These are phyloP conservation scores for Lichtheimia ramosa DNA, from an alignment of 371 early-diverging fungal species.

Conservation along the genomic window DNA sequence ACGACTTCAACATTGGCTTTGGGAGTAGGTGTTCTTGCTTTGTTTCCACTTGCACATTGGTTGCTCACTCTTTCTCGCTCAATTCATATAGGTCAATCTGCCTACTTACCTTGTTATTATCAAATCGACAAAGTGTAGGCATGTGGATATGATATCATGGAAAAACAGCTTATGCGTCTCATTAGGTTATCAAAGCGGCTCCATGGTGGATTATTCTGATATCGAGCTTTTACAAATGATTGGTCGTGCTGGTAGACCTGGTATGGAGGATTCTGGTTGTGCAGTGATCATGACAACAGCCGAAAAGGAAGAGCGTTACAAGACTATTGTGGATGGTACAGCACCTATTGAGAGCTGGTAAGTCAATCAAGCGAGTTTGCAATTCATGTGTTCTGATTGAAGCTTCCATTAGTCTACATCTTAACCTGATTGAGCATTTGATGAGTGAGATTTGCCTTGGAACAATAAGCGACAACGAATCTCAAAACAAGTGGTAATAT, in stretches of 20 bases:
- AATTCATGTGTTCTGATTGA: slow-evolving; percentile 9
- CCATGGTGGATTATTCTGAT: slow-evolving; percentile 64
- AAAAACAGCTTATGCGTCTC: not conserved
- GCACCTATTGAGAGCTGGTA: slow-evolving; percentile 70
- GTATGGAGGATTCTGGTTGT: slow-evolving; percentile 75
- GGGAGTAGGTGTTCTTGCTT: slow-evolving; percentile 55
- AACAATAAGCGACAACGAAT: slow-evolving; percentile 53
- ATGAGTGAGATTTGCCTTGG: slow-evolving; percentile 83
- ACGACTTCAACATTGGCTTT: slow-evolving; percentile 91
- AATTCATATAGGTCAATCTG: slow-evolving; percentile 68
- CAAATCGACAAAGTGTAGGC: slow-evolving; percentile 59
- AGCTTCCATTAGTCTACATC: slow-evolving; percentile 54
- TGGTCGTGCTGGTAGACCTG: slow-evolving; percentile 92
- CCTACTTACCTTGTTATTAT: slow-evolving; percentile 91
- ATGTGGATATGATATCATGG: not conserved
- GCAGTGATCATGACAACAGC: slow-evolving; percentile 77
- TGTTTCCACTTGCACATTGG: not conserved
- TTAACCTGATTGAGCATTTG: slow-evolving; percentile 76
- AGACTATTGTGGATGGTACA: slow-evolving; percentile 54
- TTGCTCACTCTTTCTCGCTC: not conserved
- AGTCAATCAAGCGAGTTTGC: slow-evolving; percentile 6
- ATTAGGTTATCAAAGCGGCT: slow-evolving; percentile 62
- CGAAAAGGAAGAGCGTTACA: slow-evolving; percentile 54
- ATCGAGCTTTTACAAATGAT: slow-evolving; percentile 87
- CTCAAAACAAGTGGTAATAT: slow-evolving; percentile 65